Evolutionary conservation across 2,329 filamentous ascomycete species (phyloP).

Genomic region (Phoma herbarum): DNA sequence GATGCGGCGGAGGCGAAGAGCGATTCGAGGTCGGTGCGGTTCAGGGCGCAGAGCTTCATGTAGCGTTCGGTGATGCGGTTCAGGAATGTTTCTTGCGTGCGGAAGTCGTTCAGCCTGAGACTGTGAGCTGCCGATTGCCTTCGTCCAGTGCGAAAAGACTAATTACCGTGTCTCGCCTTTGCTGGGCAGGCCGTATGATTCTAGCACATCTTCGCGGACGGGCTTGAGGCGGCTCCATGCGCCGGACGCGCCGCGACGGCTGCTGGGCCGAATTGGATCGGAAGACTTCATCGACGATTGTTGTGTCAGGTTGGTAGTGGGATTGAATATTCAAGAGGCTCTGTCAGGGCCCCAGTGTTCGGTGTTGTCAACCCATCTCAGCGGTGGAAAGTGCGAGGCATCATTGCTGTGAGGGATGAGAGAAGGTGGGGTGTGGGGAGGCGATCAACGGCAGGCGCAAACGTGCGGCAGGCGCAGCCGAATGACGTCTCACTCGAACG

Average conservation of each 20-base stretch:
- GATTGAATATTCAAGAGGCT: neutral
- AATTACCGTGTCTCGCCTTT: slow-evolving; percentile 85
- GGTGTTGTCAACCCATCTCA: slow-evolving; percentile 21
- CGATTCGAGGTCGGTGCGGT: slow-evolving; percentile 75
- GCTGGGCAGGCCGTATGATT: slow-evolving; percentile 83
- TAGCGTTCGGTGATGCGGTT: slow-evolving; percentile 87
- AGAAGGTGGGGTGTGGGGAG: slow-evolving; percentile 39
- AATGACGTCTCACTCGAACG: neutral
- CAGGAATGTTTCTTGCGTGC: slow-evolving; percentile 85
- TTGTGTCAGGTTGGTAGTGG: neutral
- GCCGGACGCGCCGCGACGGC: slow-evolving; percentile 50
- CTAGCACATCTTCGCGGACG: slow-evolving; percentile 77
- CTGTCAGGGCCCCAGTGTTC: neutral
- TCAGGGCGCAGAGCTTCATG: slow-evolving; percentile 84
- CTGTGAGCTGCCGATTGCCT: neutral
- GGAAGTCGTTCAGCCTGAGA: slow-evolving; percentile 65
- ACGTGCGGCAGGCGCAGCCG: slow-evolving; percentile 9
- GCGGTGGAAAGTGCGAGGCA: slow-evolving; percentile 17
- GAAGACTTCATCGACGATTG: slow-evolving; percentile 39
- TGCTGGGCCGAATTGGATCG: slow-evolving; percentile 46
- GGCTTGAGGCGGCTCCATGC: slow-evolving; percentile 68
- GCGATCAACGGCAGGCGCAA: slow-evolving; percentile 20
- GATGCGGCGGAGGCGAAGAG: slow-evolving; percentile 73
- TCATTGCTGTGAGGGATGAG: slow-evolving; percentile 32
- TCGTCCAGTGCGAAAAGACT: neutral